Base-by-base conservation (phyloP, 2,329 filamentous ascomycete species). In the Xylariaceae sp. region DNA sequence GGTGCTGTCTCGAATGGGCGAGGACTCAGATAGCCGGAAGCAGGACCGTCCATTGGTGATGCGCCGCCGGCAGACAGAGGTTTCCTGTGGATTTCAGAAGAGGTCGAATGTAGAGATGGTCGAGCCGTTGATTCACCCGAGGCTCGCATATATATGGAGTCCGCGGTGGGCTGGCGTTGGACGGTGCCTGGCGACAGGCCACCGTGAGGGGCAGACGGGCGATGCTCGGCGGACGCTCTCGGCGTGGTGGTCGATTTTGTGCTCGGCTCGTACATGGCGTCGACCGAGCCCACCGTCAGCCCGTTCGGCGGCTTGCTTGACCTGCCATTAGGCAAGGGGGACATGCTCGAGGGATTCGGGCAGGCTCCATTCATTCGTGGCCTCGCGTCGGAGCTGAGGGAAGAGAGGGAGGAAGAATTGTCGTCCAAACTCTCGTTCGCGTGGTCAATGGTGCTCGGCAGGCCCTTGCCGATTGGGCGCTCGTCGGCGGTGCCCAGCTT, bases 281-380 rank as follows among this genome's bases (percentile, higher is more conserved):
- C 32, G 4, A 19, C 36, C 29, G 63, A 61, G 31, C 61, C 63
- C 13, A 44, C 36, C 29, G 42, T 41, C 33, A 40, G 31, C 28
- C 55, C 53, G 27, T 58, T 55, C 29, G 51, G 50, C 39, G 50
- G 53, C 36, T 57, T 56, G 40, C 53, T 51, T 37, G 66, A 62
- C 46, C 64, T 67, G 44, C 70, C 74, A 53, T 80, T 78, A 46
- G 71, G 68, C 51, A 75, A 51, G 23, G 74, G 69, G 56, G 66
- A 73, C 61, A 79, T 72, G 59, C 70, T 79, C 51, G 74, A 70
- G 5, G 61, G 58, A 24, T 56, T 64, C 60, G 50, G 55, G 29
- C 40, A 45, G 45, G 56, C 51, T 38, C 62, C 67, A 60, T 66
- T 62, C 56, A 62, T 53, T 46, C 58, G 63, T 44, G 57, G 58